These are phyloP conservation scores for Globisporangium abappressorium DNA, from an alignment of 352 stramenopile species.

Conservation along the genomic window DNA sequence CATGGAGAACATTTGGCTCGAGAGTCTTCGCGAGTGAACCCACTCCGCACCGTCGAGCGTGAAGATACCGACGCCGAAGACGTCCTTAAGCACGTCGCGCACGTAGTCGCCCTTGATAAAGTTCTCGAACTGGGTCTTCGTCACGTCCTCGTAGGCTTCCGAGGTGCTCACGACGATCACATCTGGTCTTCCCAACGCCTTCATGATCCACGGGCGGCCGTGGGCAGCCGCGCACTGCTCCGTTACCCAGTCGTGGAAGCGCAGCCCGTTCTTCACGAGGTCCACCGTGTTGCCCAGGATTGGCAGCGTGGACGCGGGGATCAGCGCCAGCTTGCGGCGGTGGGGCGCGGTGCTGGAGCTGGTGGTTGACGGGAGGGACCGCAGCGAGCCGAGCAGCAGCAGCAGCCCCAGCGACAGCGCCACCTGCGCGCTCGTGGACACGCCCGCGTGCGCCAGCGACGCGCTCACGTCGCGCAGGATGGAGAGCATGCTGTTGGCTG, in stretches of 20 bases:
- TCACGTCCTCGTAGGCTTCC: constrained; percentile 35
- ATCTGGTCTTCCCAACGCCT: constrained; percentile 28
- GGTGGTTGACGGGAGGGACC: background rate
- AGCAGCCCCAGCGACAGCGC: constrained; percentile 5
- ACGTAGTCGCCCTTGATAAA: constrained; percentile 56
- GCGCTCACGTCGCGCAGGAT: no score
- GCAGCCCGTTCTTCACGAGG: constrained; percentile 4
- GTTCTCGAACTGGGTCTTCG: constrained; percentile 59
- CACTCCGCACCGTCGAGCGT: constrained; percentile 35
- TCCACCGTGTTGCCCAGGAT: constrained; percentile 32
- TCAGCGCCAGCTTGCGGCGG: background rate
- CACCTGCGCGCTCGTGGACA: background rate
- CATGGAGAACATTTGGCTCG: constrained; percentile 71
- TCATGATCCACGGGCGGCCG: constrained; percentile 21
- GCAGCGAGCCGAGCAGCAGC: constrained; percentile 1
- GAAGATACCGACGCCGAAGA: constrained; percentile 62
- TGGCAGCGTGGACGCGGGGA: constrained; percentile 21
- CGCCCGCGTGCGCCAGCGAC: no score
- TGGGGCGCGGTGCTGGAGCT: background rate
- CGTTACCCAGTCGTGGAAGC: constrained; percentile 17
- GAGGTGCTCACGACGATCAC: constrained; percentile 31
- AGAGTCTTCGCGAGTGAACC: constrained; percentile 41
- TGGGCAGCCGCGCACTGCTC: background rate
- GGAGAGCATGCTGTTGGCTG: no score
- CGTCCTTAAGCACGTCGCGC: constrained; percentile 26